These are phyloP conservation scores for Leucosporidium scottii DNA, from an alignment of 768 basidiomycete genomes.

Conservation along the genomic window DNA sequence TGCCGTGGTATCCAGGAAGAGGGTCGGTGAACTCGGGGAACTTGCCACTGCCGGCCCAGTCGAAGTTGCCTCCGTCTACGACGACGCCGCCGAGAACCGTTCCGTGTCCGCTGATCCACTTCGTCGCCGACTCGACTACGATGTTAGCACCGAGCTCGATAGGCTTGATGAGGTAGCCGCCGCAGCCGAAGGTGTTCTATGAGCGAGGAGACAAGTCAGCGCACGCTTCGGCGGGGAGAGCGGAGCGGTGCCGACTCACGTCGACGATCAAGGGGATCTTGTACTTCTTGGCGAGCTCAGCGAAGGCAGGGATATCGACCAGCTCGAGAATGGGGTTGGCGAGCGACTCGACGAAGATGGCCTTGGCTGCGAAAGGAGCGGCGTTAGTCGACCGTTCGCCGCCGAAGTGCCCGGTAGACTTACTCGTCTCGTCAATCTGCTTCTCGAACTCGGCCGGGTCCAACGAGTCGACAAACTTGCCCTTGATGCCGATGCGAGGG, in stretches of 20 bases:
- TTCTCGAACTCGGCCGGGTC: conserved; percentile 56
- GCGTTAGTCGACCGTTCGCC: not conserved
- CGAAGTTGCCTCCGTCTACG: conserved; percentile 69
- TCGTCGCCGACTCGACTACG: conserved; percentile 70
- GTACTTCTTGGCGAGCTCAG: not conserved
- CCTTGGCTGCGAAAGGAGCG: not conserved
- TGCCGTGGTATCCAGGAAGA: conserved; percentile 65
- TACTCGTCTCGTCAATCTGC: conserved; percentile 70
- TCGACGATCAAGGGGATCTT: not conserved
- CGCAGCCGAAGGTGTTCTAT: conserved; percentile 25
- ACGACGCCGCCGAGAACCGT: conserved; percentile 71
- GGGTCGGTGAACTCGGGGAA: conserved; percentile 63
- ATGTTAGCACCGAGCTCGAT: conserved; percentile 72
- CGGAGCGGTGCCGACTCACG: too few species aligned
- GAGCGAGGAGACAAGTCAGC: not conserved
- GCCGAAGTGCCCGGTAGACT: conserved; percentile 16
- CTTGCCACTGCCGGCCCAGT: conserved; percentile 52
- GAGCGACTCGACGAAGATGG: conserved; percentile 56
- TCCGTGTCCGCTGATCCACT: conserved; percentile 61
- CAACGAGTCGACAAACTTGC: not conserved
- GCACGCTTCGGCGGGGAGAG: not conserved
- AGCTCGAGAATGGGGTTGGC: conserved; percentile 60
- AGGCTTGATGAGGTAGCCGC: conserved; percentile 58
- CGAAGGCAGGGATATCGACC: not conserved
- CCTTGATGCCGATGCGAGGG: not conserved